Conservation (phyloP, 177 flowering plant species). For the Vitis hybrid region DNA sequence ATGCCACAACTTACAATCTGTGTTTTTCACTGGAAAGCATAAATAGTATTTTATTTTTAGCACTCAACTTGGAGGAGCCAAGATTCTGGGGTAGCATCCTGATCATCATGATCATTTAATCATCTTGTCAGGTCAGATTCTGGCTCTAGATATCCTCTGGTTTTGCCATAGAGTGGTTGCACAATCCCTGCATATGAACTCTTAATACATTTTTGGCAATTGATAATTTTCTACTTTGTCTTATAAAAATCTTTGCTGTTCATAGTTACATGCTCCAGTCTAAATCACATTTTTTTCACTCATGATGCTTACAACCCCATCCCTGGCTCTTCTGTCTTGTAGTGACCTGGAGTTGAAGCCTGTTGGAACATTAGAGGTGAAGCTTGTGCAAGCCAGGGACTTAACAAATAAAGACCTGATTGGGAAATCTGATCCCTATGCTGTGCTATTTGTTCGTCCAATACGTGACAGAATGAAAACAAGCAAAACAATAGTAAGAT, state of each 20-base stretch:
- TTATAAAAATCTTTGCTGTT: not conserved
- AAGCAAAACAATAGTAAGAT: conserved; percentile 81
- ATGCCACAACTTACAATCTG: too few relatives aligned
- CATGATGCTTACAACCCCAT: not conserved
- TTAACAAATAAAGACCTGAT: conserved; percentile 84
- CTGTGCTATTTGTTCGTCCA: conserved; percentile 72
- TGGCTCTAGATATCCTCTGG: too few relatives aligned
- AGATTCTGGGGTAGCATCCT: too few relatives aligned
- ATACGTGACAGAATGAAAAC: conserved; percentile 71
- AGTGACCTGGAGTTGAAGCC: conserved; percentile 90
- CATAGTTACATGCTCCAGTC: not conserved
- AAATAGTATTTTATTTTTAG: too few relatives aligned
- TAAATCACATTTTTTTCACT: not conserved
- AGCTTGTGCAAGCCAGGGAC: conserved; percentile 93
- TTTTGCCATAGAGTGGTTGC: too few relatives aligned
- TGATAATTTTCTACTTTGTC: not conserved
- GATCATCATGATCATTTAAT: too few relatives aligned
- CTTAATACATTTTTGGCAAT: too few relatives aligned
- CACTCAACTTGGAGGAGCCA: too few relatives aligned
- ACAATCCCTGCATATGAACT: too few relatives aligned
- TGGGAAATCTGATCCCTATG: conserved; percentile 88
- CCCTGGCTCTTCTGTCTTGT: conserved; percentile 1
- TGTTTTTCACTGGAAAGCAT: too few relatives aligned
- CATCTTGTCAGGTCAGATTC: too few relatives aligned
- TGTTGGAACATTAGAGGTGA: conserved; percentile 83